A percentile compares a stretch with the other conserved stretches of the same genome.
Conservation (phyloP, 805 yeast genomes). For the Kregervanrija fluxuum region DNA sequence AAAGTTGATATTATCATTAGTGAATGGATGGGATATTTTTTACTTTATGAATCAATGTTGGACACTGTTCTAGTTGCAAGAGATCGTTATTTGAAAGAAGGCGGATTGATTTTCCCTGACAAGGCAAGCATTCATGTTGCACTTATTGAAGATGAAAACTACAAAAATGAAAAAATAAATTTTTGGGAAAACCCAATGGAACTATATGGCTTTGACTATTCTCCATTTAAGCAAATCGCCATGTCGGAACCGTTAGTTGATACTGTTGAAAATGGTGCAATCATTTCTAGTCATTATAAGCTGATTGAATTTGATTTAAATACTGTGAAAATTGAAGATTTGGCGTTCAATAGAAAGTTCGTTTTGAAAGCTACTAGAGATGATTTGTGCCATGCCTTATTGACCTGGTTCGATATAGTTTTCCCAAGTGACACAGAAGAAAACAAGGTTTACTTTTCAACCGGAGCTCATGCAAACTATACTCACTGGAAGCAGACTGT, state of each 20-base stretch:
- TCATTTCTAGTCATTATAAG: slow-evolving; percentile 65
- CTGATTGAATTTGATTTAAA: slow-evolving; percentile 82
- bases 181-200: slow-evolving; percentile 73
- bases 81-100: slow-evolving; percentile 74
- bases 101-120: slow-evolving; percentile 93
- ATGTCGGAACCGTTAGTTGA: slow-evolving; percentile 95
- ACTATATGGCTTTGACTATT: slow-evolving; percentile 93
- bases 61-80: slow-evolving; percentile 94
- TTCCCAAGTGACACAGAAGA: slow-evolving; percentile 53
- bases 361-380: slow-evolving; percentile 64
- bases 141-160: slow-evolving; percentile 87
- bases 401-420: slow-evolving; percentile 92
- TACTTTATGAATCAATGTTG: slow-evolving; percentile 94
- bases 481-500: slow-evolving; percentile 99
- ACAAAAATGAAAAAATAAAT: slow-evolving; percentile 83
- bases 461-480: slow-evolving; percentile 90
- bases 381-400: slow-evolving; percentile 81
- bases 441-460: slow-evolving; percentile 68
- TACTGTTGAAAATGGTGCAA: slow-evolving; percentile 70
- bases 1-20: slow-evolving; percentile 91
- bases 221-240: slow-evolving; percentile 81
- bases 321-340: slow-evolving; percentile 76
- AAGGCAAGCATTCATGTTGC: slow-evolving; percentile 86
- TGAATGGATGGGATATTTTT: slow-evolving; percentile 99
- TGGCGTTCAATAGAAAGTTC: slow-evolving; percentile 70